Base-by-base conservation (phyloP, 495 filamentous ascomycete genomes). In the Staphylotrichum tortipilum region DNA sequence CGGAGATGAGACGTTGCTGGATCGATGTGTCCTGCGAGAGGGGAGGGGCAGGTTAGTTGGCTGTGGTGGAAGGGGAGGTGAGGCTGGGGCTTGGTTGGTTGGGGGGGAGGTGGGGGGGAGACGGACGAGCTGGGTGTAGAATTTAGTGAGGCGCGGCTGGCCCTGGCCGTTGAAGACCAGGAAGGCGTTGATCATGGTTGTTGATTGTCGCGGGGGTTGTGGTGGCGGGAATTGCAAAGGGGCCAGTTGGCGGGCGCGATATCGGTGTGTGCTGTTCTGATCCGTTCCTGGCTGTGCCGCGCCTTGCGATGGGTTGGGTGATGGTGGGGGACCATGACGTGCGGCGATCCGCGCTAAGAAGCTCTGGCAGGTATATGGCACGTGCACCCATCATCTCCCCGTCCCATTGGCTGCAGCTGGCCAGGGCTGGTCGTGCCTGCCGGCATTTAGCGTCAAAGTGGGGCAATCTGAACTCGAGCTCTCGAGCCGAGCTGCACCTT, bases 141-240 rank as follows among this genome's bases (percentile, higher is more conserved):
- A 99, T 61, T 96, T 97, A 52, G 91, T 97, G 50, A 99, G 79
- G 28, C 92, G 85, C 14, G 92, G 91, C 63, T 97, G 89, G 52
- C 92, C 92, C 50, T 86, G 86, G 68, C 95, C 95, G 66, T 99
- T 99, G 78, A 99, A 99, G 63, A 99, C 89, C 34, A 99, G 78
- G 43, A 99, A 88, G 29, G 92, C 92, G 78, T 96, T 99, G 70
- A 99, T 97, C 92, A 99, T 98, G 49, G 42, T 30, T 31, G 34
- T 24, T 2, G 26, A 35, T 23, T 40, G 35, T n/a, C 14, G 19
- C 45, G 31, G 29, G 35, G 14, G 9, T 34, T 31, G 7, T 10
- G 22, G 44, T n/a, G 4, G 1, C 4, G 17, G 29, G 23, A 8
- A 24, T 29, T 24, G 6, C 3, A 17, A 15, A 21, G 7, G 7